Evolutionary conservation across 352 stramenopile genomes (phyloP).

Genomic region (Plasmopara muralis): DNA sequence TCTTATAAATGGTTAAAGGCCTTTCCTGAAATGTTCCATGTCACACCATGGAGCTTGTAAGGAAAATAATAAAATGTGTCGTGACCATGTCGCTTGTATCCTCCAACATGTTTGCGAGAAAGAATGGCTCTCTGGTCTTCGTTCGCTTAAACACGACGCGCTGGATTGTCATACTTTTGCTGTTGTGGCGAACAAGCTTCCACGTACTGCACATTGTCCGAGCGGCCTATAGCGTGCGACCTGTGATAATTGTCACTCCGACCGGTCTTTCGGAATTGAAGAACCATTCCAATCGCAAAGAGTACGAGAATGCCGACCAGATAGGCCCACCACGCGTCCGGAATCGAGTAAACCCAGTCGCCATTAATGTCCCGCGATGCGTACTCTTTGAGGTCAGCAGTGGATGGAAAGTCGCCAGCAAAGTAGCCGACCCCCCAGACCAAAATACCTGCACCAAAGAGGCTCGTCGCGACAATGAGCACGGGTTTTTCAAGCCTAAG

Average conservation of each 20-base stretch:
- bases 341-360: conserved; percentile 50
- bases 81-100: no score
- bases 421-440: conserved; percentile 65
- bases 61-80: no score
- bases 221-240: conserved; percentile 15
- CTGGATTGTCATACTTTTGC: conserved; percentile 28
- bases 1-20: no score
- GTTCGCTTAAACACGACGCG: conserved; percentile 25
- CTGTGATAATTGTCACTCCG: conserved; percentile 29
- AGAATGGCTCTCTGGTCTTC: no score
- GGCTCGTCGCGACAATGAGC: conserved; percentile 44
- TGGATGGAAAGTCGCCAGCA: conserved; percentile 44
- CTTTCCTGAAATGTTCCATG: no score
- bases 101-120: no score
- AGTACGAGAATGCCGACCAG: conserved; percentile 45
- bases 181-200: conserved; percentile 22
- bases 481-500: conserved; percentile 50
- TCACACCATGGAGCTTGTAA: no score
- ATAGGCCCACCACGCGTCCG: conserved; percentile 55
- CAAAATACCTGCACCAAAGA: conserved; percentile 39
- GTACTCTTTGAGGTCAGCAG: conserved; percentile 45
- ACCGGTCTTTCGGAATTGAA: conserved; percentile 61
- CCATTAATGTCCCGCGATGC: conserved; percentile 28
- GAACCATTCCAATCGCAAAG: conserved; percentile 37
- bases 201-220: conserved; percentile 29